A percentile compares a stretch with the other conserved stretches of the same genome.
These are phyloP conservation scores for Argentina anserina DNA, from an alignment of 306 rosid genomes.

Conservation along the genomic window DNA sequence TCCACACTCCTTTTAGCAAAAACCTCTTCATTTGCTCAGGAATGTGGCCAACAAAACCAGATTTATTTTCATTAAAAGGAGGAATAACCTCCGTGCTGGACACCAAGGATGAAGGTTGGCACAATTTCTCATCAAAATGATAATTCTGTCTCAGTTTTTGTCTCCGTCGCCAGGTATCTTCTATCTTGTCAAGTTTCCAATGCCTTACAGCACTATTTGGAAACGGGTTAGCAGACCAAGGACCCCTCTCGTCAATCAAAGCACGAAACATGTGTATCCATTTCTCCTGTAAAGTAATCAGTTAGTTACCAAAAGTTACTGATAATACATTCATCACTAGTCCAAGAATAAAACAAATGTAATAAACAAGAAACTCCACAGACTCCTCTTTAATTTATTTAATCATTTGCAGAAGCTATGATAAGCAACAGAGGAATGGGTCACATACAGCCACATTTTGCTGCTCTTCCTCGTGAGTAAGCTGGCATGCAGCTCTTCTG, in stretches of 20 bases:
- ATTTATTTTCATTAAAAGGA: constrained; percentile 56
- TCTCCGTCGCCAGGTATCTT: constrained; percentile 86
- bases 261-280: constrained; percentile 97
- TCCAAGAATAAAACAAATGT: constrained; percentile 2
- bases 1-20: constrained; percentile 78
- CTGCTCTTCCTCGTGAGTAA: constrained; percentile 78
- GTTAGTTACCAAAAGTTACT: constrained; percentile 13
- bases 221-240: constrained; percentile 91
- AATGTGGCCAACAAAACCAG: constrained; percentile 65
- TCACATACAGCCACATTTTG: constrained; percentile 82
- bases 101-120: constrained; percentile 59
- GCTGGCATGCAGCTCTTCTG: constrained; percentile 86
- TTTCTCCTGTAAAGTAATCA: constrained; percentile 67
- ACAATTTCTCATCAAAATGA: constrained; percentile 85
- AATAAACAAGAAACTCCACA: constrained; percentile 14
- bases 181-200: constrained; percentile 98
- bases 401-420: neutral
- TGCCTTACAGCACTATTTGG: constrained; percentile 61
- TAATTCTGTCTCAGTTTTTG: constrained; percentile 79
- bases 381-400: neutral
- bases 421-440: constrained; percentile 17
- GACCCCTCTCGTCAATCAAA: constrained; percentile 96
- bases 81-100: constrained; percentile 35
- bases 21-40: constrained; percentile 95
- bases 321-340: constrained; percentile 14